A percentile compares a stretch with the other conserved stretches of the same genome.
Conservation (phyloP, 208 protist genomes). For the Sergeia podlipaevii region DNA sequence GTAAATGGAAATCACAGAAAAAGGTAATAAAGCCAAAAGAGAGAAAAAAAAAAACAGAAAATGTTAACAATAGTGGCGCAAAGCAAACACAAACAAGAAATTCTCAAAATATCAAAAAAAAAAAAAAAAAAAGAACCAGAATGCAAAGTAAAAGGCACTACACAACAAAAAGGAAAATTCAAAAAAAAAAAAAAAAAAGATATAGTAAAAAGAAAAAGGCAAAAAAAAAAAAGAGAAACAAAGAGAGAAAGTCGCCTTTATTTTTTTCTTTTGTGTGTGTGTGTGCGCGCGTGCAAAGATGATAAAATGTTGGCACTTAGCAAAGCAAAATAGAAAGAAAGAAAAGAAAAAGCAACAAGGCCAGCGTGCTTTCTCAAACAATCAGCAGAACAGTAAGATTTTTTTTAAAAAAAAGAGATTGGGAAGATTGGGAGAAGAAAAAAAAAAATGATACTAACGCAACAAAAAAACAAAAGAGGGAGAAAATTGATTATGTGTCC, state of each 20-base stretch:
- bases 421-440: not conserved
- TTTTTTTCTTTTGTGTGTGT: slow-evolving; percentile 3
- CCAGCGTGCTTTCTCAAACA: no score
- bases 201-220: not conserved
- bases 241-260: not conserved
- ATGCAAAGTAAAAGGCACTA: not conserved
- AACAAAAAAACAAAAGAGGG: slow-evolving; percentile 1
- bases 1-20: not conserved
- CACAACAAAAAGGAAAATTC: not conserved
- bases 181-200: not conserved
- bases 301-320: not conserved
- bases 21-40: not conserved
- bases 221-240: slow-evolving; percentile 7
- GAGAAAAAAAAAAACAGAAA: not conserved
- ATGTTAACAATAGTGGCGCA: not conserved
- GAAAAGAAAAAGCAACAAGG: not conserved
- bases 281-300: not conserved
- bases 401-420: slow-evolving; percentile 3
- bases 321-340: slow-evolving; percentile 1
- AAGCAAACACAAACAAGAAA: not conserved
- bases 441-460: slow-evolving; percentile 10
- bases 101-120: slow-evolving; percentile 1
- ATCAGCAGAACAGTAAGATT: not conserved
- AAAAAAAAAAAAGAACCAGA: not conserved
- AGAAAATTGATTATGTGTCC: no score